Evolutionary conservation across 192 early-diverging fungal genomes (phyloP).

Genomic region (Paraglomus occultum): DNA sequence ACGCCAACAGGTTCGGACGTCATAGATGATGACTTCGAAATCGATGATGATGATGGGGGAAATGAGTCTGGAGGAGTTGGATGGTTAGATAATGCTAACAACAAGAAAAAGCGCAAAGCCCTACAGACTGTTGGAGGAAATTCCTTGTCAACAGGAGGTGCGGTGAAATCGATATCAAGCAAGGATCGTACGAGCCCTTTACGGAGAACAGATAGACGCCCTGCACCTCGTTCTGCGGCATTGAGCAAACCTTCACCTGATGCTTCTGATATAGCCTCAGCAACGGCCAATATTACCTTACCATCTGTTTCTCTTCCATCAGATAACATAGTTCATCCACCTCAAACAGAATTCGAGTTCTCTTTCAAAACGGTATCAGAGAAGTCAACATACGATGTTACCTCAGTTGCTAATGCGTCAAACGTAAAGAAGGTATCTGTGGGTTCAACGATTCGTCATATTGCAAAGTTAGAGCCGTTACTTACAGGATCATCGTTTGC

Average conservation of each 20-base stretch:
- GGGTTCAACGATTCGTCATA: too few species aligned
- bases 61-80: conserved; percentile 20
- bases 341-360: conserved; percentile 27
- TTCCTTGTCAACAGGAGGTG: conserved; percentile 15
- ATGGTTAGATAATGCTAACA: conserved; percentile 32
- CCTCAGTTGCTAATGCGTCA: too few species aligned
- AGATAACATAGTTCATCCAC: conserved; percentile 21
- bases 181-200: conserved; percentile 29
- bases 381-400: too few species aligned
- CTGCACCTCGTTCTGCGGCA: not conserved
- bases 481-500: too few species aligned
- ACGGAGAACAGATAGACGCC: conserved; percentile 21
- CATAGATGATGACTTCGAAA: conserved; percentile 28
- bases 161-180: conserved; percentile 7
- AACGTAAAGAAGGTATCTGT: too few species aligned
- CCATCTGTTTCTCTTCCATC: too few species aligned
- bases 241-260: too few species aligned
- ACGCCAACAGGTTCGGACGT: conserved; percentile 26
- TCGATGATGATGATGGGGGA: conserved; percentile 26
- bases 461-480: too few species aligned
- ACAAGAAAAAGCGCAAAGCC: conserved; percentile 30
- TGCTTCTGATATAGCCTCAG: too few species aligned
- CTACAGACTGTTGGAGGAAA: conserved; percentile 27
- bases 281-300: too few species aligned
- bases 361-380: conserved; percentile 26